A percentile compares a stretch with the other conserved stretches of the same genome.
These are phyloP conservation scores for Voacanga thouarsii DNA, from an alignment of 257 asterid genomes.

Conservation along the genomic window DNA sequence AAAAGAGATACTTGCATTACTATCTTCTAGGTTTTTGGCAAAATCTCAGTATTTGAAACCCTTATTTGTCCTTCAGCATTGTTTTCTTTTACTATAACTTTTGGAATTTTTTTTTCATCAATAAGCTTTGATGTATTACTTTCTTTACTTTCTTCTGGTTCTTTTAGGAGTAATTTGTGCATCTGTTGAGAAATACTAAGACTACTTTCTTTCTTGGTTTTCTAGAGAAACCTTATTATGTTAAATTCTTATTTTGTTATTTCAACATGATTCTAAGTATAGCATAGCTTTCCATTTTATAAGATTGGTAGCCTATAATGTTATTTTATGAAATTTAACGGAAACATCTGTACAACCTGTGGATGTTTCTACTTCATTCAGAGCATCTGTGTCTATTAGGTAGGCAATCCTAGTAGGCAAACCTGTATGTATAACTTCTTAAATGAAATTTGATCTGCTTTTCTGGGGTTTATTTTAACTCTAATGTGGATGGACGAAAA, in stretches of 20 bases:
- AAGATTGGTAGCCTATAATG: background rate
- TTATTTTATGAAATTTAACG: background rate
- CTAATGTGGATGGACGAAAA: background rate
- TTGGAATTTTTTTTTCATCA: background rate
- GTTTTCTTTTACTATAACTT: background rate
- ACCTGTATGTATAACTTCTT: background rate
- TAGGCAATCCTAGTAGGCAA: no score
- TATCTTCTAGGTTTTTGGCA: background rate
- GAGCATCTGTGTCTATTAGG: background rate
- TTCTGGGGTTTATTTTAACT: background rate
- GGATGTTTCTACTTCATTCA: background rate
- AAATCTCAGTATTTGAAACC: background rate
- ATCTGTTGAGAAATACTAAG: background rate
- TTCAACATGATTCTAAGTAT: background rate
- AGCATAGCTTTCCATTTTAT: background rate
- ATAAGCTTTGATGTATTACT: background rate
- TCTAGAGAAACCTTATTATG: background rate
- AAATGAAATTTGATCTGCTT: background rate
- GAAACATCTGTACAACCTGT: background rate
- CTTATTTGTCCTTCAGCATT: background rate
- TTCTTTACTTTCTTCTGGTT: conserved; percentile 1
- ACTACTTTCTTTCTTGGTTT: background rate
- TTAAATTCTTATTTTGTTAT: background rate
- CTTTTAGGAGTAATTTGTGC: background rate
- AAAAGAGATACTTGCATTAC: background rate